Conservation (phyloP, 257 asterid species). For the Petunia secreta region DNA sequence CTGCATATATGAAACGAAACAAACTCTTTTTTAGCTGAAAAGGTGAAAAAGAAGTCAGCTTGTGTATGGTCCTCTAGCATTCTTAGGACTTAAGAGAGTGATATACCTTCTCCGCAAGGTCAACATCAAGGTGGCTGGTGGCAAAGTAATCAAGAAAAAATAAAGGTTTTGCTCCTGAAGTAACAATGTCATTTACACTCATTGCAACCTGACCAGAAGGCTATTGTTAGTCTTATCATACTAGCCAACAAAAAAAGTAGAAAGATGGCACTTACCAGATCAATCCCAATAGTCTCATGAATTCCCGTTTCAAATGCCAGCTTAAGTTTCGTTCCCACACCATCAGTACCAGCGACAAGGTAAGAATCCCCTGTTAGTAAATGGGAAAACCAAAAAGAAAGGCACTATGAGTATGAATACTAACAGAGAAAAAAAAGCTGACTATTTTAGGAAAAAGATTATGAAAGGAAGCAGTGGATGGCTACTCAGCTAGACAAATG, state of each 20-base stretch:
- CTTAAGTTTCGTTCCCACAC: conserved; percentile 95
- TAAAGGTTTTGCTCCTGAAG: conserved; percentile 97
- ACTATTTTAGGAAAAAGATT: too few relatives aligned
- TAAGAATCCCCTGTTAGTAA: conserved; percentile 73
- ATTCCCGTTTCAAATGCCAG: conserved; percentile 95
- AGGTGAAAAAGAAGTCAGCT: not conserved
- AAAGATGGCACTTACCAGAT: conserved; percentile 56
- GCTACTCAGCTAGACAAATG: not conserved
- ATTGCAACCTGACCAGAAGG: conserved; percentile 74
- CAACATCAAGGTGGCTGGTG: conserved; percentile 86
- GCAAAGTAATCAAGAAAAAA: conserved; percentile 98
- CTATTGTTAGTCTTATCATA: conserved; percentile 23
- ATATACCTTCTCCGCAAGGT: conserved; percentile 91
- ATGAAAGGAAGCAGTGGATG: not conserved
- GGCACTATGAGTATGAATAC: not conserved
- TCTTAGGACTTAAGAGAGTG: too few relatives aligned
- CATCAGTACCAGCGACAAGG: conserved; percentile 97
- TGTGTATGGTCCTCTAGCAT: not conserved
- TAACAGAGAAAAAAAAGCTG: not conserved
- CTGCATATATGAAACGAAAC: conserved; percentile 44
- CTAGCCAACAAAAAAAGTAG: not conserved
- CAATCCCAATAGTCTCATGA: conserved; percentile 95
- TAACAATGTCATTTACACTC: conserved; percentile 97
- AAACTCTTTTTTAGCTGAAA: not conserved
- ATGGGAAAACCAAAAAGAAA: conserved; percentile 6